Evolutionary conservation across 2,329 filamentous ascomycete species (phyloP).

Genomic region (Aspergillus neoniger): DNA sequence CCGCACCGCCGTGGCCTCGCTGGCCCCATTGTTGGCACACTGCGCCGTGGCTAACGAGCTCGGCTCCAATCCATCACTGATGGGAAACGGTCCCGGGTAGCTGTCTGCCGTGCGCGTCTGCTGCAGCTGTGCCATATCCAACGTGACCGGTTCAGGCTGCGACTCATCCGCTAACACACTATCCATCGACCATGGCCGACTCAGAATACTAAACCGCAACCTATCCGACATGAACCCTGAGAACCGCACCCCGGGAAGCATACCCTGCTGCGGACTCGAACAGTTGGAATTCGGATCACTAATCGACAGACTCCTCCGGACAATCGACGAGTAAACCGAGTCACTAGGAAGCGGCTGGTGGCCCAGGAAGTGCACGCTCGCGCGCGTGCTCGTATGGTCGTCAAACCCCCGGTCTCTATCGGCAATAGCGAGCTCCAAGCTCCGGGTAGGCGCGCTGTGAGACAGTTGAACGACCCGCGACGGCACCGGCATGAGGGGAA

Average conservation of each 20-base stretch:
- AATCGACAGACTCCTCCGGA: conserved; percentile 14
- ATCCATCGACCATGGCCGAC: conserved; percentile 17
- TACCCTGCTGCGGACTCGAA: conserved; percentile 13
- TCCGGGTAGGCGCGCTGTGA: background rate
- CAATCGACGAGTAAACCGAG: conserved; percentile 24
- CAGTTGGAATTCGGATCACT: conserved; percentile 12
- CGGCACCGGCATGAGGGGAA: background rate
- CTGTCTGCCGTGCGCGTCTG: conserved; percentile 30
- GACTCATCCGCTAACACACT: conserved; percentile 14
- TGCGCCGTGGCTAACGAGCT: conserved; percentile 29
- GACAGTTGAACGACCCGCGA: conserved; percentile 9
- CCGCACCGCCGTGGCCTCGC: conserved; percentile 23
- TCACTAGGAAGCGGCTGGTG: conserved; percentile 18
- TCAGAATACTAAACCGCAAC: conserved; percentile 12
- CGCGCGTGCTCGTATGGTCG: background rate
- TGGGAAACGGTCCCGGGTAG: conserved; percentile 36
- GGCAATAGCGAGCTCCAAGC: background rate
- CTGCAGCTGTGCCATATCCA: conserved; percentile 17
- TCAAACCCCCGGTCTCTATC: background rate
- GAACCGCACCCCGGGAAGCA: conserved; percentile 18
- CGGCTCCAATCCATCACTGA: conserved; percentile 32
- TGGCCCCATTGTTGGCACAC: background rate
- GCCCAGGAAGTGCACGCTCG: background rate
- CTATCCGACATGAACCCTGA: conserved; percentile 16
- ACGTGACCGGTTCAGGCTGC: conserved; percentile 10